These are phyloP conservation scores for Eucalyptus fibrosa DNA, from an alignment of 345 rosid genomes.

Conservation along the genomic window DNA sequence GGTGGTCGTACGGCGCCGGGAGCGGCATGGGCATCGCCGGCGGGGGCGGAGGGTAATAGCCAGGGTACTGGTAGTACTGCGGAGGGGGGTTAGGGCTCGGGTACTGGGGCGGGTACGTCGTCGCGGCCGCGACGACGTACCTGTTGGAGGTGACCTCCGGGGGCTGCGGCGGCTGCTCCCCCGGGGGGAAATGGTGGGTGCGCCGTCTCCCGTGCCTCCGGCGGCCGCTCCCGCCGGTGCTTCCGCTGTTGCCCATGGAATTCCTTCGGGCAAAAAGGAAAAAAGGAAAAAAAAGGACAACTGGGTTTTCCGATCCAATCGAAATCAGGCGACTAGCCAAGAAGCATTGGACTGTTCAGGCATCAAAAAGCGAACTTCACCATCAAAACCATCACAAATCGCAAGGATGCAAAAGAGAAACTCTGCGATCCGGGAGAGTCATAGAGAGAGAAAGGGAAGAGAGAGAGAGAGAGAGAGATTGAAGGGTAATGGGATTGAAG, in stretches of 20 bases:
- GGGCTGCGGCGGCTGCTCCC: constrained; percentile 35
- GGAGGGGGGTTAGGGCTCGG: constrained; percentile 31
- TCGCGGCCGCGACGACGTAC: constrained; percentile 76
- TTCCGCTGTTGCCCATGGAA: constrained; percentile 54
- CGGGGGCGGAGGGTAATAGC: constrained; percentile 44
- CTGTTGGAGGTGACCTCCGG: constrained; percentile 57
- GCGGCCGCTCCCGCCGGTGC: constrained; percentile 41
- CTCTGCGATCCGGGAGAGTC: not conserved
- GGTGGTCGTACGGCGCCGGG: constrained; percentile 59
- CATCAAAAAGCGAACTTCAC: not conserved
- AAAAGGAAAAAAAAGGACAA: not conserved
- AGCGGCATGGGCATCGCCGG: constrained; percentile 38
- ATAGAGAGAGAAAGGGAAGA: not conserved
- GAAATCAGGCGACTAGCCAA: not conserved
- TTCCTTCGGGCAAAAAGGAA: not conserved
- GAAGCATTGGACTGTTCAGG: not conserved
- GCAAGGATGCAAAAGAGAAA: not conserved
- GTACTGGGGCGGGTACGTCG: constrained; percentile 70
- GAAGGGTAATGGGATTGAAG: not conserved
- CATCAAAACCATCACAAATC: not conserved
- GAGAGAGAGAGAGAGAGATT: not conserved
- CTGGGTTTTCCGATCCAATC: not conserved
- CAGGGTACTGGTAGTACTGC: constrained; percentile 51
- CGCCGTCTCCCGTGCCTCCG: constrained; percentile 43
- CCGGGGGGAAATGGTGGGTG: constrained; percentile 28